Evolutionary conservation across 2,329 filamentous ascomycete genomes (phyloP).

Genomic region (Magnaporthiopsis poae): DNA sequence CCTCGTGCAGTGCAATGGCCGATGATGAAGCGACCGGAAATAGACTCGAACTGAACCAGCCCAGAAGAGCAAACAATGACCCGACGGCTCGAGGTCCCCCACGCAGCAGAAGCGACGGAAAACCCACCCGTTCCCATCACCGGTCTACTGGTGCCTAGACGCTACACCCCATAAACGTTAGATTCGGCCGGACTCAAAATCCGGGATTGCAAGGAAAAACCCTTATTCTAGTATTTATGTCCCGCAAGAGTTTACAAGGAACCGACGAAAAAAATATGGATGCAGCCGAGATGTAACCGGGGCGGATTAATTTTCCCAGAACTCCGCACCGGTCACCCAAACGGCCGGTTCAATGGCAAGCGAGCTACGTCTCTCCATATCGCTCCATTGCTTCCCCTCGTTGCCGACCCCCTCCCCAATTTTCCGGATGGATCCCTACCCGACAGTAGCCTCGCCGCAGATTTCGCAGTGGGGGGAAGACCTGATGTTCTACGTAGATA

Average conservation of each 20-base stretch:
- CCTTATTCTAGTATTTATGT: too few species aligned
- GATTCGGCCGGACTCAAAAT: too few species aligned
- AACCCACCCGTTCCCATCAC: not conserved
- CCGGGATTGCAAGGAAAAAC: too few species aligned
- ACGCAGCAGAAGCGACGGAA: not conserved
- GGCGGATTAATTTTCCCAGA: not conserved
- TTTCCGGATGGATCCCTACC: not conserved
- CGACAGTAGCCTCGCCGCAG: not conserved
- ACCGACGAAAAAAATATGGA: not conserved
- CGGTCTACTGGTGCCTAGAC: not conserved
- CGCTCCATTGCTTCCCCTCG: conserved; percentile 4
- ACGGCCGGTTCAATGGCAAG: not conserved
- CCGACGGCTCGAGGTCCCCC: not conserved
- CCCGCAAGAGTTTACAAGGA: too few species aligned
- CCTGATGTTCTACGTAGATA: not conserved
- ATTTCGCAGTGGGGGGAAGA: not conserved
- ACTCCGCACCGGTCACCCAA: not conserved
- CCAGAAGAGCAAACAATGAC: not conserved
- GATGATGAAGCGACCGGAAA: too few species aligned
- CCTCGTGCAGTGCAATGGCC: too few species aligned
- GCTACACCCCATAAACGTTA: too few species aligned
- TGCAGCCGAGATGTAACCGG: too few species aligned
- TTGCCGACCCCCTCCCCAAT: conserved; percentile 1
- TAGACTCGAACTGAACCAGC: not conserved
- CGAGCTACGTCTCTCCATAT: not conserved